Percentiles rank a stretch among this genome's conserved stretches.
These are phyloP conservation scores for Mycocentrospora acerina DNA, from an alignment of 2,329 filamentous ascomycete genomes.

Conservation along the genomic window DNA sequence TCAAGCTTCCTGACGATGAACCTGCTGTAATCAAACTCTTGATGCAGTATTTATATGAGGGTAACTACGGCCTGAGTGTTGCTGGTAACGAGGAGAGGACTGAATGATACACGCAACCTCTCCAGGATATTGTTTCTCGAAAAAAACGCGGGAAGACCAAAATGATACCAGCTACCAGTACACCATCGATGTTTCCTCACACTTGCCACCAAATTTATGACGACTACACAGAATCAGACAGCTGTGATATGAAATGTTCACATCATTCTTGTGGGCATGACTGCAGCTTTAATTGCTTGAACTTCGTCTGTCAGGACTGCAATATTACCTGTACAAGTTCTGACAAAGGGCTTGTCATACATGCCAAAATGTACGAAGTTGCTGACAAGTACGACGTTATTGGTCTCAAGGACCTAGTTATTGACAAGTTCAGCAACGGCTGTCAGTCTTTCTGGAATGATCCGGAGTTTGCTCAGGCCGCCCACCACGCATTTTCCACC, in stretches of 20 bases:
- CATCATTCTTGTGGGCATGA: neutral
- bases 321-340: no score
- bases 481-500: constrained; percentile 19
- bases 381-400: constrained; percentile 13
- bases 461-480: constrained; percentile 22
- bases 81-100: neutral
- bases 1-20: constrained; percentile 12
- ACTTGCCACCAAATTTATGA: no score
- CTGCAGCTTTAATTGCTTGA: neutral
- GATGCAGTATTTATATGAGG: constrained; percentile 15
- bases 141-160: no score
- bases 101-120: neutral
- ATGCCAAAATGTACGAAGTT: constrained; percentile 15
- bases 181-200: no score
- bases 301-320: constrained; percentile 26
- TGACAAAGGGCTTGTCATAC: constrained; percentile 3
- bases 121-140: no score
- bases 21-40: constrained; percentile 11
- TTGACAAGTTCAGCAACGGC: constrained; percentile 9
- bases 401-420: constrained; percentile 8
- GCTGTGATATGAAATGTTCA: no score
- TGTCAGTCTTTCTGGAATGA: constrained; percentile 16
- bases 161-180: no score
- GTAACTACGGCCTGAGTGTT: constrained; percentile 8
- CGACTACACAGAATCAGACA: no score